Percentiles rank a stretch among this genome's conserved stretches.
These are phyloP conservation scores for Magnolia sinica DNA, from an alignment of 164 flowering plant species.

Conservation along the genomic window DNA sequence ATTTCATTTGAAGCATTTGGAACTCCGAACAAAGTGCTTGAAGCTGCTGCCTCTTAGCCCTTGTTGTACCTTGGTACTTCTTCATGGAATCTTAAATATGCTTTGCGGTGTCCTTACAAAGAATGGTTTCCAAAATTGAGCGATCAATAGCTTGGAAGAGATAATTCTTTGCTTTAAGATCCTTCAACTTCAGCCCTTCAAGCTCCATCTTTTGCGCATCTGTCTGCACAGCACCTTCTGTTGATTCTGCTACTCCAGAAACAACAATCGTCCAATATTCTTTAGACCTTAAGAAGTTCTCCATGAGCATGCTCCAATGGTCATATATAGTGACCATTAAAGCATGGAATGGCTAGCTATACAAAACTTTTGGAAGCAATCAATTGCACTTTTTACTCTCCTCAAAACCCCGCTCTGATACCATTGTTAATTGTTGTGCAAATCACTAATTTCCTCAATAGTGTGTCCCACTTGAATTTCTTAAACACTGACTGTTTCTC, in stretches of 20 bases:
- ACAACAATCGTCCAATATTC: no score
- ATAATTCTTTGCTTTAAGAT: no score
- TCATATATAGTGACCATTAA: no score
- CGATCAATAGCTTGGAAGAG: no score
- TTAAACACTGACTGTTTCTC: no score
- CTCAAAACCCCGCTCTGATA: background rate
- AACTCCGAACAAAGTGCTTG: background rate
- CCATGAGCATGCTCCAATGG: no score
- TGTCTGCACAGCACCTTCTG: background rate
- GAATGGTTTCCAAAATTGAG: background rate
- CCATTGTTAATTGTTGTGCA: no score
- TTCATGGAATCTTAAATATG: background rate
- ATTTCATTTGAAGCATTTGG: background rate
- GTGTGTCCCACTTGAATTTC: no score
- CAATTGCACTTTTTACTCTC: conserved; percentile 1
- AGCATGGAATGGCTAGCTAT: no score
- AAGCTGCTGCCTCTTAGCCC: background rate
- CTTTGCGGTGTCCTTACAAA: background rate
- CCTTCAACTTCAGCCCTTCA: background rate
- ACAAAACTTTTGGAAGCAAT: conserved; percentile 1
- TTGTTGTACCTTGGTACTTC: conserved; percentile 9
- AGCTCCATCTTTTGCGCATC: conserved; percentile 2
- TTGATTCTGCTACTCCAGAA: background rate
- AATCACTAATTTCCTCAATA: no score
- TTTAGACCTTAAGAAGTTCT: no score